Evolutionary conservation across 345 rosid genomes (phyloP), one percentile per base, ranked within the genome.

Genomic region (Lepidium didymum): DNA sequence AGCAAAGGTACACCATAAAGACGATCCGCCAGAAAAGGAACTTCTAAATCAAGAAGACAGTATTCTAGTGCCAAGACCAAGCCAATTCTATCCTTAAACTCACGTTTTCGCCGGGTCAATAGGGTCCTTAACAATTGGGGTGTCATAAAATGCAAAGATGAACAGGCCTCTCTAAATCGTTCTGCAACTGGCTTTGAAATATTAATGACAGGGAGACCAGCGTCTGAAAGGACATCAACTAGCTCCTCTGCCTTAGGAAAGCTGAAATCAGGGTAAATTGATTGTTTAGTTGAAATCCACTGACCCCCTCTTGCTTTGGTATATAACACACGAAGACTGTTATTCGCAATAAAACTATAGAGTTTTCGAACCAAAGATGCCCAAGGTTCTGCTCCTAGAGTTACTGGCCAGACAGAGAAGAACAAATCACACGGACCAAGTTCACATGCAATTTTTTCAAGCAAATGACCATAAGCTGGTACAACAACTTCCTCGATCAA

Each of bases 231-330:
- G 59, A 85, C 96, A 71, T 89, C 88, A 31, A 80, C 78, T 56
- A 92, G 88, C 76, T 92, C 96, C 65, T 74, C 72, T 56, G 78
- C 81, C 78, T 77, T 89, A 25, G 73, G 74, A 73, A 92, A 92
- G 45, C 79, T 59, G 75, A 85, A 89, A 84, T 89, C 98, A 70
- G 98, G 98, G 72, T 82, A 87, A 52, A 92, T 81, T 66, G 92
- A 92, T 75, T 87, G 98, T 69, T 83, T 92, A 56, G 96, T 86
- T 75, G 96, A 82, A 77, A 87, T 77, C 98, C 98, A 92, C 64
- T 87, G 95, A 5, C 96, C 98, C 41, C 86, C 88, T 83, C 96
- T 86, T 73, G 96, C 98, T 78, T 85, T 89, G 11, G 96, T 89
- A 70, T 86, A 78, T 64, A 92, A 69, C 53, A 87, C 85, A 73